Base-by-base conservation (phyloP, 345 rosid genomes). In the Syzygium oleosum region DNA sequence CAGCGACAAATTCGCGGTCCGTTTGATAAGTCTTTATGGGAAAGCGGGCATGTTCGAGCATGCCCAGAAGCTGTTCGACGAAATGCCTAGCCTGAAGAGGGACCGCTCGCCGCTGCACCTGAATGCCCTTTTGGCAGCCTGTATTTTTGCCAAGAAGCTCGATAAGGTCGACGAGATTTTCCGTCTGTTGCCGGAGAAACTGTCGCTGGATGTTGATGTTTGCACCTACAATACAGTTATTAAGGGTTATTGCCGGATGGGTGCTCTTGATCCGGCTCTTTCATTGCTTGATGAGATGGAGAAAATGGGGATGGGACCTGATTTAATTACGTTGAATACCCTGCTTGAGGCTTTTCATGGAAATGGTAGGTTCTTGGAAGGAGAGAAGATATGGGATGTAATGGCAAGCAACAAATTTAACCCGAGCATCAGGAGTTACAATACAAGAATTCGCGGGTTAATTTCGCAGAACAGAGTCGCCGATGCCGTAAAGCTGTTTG, bases 41-140 rank as follows among this genome's bases (percentile, higher is more conserved):
- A 85, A 59, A n/a, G 89, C 86, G 13, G 91, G 91, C 38, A 86
- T 92, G 92, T 78, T 85, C 85, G 88, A 90, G 29, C 65, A 87
- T 14, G 92, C 93, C 6, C 91, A 65, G 78, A 88, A 88, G 55
- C 77, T 91, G 91, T 92, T 92, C 90, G 91, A 92, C 85, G 91
- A 92, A 92, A 88, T 92, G 92, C 92, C 90, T 38, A 58, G 87
- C 19, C 15, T 90, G 7, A 89, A 79, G 2, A 90, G 91, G 84
- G 65, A 51, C 6, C 91, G 86, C 52, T 88, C 91, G 4, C 88
- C 87, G 12, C 61, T 54, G 85, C 90, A 91, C n/a, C 89, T 88
- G 55, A 92, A 92, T 65, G 84, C 88, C 38, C 88, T 92, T 13
- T 87, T 92, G 51, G 86, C 88, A 2, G 91, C 91, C 0, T 88